phyloP scores from a whole-genome alignment of 176 grass and related monocot genomes.

The Zea mays region Zm-B73-REFERENCE-NAM-5.0 NC_050098.1:201027501-201028000 shows the following conservation, averaged over 20 bases:
- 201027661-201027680: not conserved
- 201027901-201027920: too few relatives aligned
- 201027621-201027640: constrained; percentile 38
- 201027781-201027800: not conserved
- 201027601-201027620: not conserved
- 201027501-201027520: constrained; percentile 17
- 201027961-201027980: too few relatives aligned
- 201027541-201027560: constrained; percentile 12
- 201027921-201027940: too few relatives aligned
- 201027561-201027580: not conserved
- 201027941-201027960: too few relatives aligned
- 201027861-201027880: not conserved
- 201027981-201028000: too few relatives aligned
- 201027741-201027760: too few relatives aligned
- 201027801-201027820: not conserved
- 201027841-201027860: not conserved
- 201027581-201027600: not conserved
- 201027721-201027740: not conserved
- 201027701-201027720: constrained; percentile 3
- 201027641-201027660: not conserved
- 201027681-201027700: not conserved
- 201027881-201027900: too few relatives aligned
- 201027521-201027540: not conserved
- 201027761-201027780: too few relatives aligned
- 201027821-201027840: not conserved